Evolutionary conservation across 805 yeast genomes (phyloP), one percentile per base, ranked within the genome.

Genomic region (Ogataea kodamae): DNA sequence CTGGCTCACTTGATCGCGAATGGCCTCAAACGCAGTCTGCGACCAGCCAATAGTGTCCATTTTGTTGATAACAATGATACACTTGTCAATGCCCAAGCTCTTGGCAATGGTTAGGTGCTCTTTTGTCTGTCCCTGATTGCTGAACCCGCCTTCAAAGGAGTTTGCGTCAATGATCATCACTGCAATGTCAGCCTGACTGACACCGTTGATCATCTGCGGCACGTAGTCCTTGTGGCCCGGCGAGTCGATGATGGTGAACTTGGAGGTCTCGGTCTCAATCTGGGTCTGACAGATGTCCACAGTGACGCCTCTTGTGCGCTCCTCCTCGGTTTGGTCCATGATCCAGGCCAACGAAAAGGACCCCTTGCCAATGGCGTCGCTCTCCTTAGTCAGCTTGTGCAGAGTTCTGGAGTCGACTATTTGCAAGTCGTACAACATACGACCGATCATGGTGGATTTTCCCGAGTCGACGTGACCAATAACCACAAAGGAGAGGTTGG

Each of bases 381-480:
- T 74, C 43, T 83, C 88, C 42, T 72, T 72, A 25, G 76, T 71
- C 33, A 76, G 62, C 46, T 76, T 80, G 48, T 77, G 74, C 9
- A 82, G 67, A 1, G 81, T 72, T 31, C 76, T 74, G 22, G 77
- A 70, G 48, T 79, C 82, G 5, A 84, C 77, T 3, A 77, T 76
- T 6, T 82, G 81, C 17, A 73, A 56, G 48, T 83, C 90, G 40
- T 74, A 77, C 24, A 84, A 55, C 22, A 84, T 55, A 28, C 92
- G 59, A 5, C 94, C 94, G 74, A 83, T 74, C 31, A 84, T 64
- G 1, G 94, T 84, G 3, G 88, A 80, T 50, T 84, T 84, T 10
- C 94, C 94, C 0, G 90, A 85, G 57, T 84, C 94, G 5, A 84
- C 90, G 55, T 84, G 94, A 8, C 94, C 92, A 45, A 84, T 81